Evolutionary conservation across 192 early-diverging fungal genomes (phyloP).

Genomic region (Entrophospora sp.): DNA sequence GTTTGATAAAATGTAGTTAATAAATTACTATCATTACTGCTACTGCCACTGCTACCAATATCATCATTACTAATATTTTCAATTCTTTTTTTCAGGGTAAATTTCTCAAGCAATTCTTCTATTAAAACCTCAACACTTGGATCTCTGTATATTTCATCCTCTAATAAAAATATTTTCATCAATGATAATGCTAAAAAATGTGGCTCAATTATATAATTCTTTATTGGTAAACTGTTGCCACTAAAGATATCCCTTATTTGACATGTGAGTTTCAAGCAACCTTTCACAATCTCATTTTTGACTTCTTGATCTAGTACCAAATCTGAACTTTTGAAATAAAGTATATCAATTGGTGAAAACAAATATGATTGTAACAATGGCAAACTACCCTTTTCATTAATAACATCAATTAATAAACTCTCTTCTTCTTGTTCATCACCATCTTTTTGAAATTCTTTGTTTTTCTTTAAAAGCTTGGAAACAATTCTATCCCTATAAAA

Average conservation of each 20-base stretch:
- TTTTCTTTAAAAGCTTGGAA: background rate
- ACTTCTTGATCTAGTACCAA: constrained; percentile 8
- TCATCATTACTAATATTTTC: too few species aligned
- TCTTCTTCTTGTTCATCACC: background rate
- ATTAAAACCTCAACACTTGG: background rate
- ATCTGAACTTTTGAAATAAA: constrained; percentile 2
- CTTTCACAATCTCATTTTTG: background rate
- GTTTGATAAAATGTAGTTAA: too few species aligned
- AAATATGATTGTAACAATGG: constrained; percentile 1
- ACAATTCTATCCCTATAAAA: constrained; percentile 8
- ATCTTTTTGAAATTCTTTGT: background rate
- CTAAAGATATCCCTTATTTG: background rate
- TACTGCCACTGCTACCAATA: too few species aligned
- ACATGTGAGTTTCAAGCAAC: constrained; percentile 8
- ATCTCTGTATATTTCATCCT: constrained; percentile 16
- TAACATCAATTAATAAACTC: background rate
- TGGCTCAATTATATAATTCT: background rate
- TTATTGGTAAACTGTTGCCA: background rate
- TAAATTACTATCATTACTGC: too few species aligned
- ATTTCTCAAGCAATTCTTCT: background rate
- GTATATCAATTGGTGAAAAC: constrained; percentile 11
- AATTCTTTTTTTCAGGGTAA: too few species aligned
- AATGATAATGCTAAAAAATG: background rate
- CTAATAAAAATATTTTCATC: constrained; percentile 18
- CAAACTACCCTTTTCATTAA: background rate